phyloP scores from a whole-genome alignment of 345 rosid genomes.

The Conringia planisiliqua region DNA sequence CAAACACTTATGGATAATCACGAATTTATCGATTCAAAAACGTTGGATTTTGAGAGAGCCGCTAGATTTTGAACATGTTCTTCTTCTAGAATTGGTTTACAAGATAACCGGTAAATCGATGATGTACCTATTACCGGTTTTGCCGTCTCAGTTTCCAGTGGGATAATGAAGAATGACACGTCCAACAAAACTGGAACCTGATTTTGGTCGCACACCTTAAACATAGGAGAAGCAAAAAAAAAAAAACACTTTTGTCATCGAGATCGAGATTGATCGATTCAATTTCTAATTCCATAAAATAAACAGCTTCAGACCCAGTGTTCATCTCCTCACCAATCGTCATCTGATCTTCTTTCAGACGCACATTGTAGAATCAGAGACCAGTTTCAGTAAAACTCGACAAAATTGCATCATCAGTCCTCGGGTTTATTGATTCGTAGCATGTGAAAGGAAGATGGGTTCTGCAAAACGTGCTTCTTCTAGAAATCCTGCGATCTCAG shows the following conservation, averaged over 20 bases:
- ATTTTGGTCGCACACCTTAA: slow-evolving; percentile 24
- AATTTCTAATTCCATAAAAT: neutral
- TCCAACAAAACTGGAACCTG: slow-evolving; percentile 31
- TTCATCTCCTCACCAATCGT: neutral
- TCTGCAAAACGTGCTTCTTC: slow-evolving; percentile 12
- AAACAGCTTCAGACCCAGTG: neutral
- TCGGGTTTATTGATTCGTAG: neutral
- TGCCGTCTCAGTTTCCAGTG: too few species aligned
- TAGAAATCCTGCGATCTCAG: slow-evolving; percentile 27
- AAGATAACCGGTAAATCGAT: too few species aligned
- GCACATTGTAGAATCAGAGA: neutral
- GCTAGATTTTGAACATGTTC: too few species aligned
- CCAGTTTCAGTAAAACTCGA: neutral
- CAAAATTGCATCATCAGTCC: neutral
- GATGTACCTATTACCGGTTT: too few species aligned
- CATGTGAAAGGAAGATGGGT: slow-evolving; percentile 17
- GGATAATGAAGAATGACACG: too few species aligned
- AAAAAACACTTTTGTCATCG: neutral
- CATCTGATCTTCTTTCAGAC: neutral
- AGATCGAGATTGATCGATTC: slow-evolving; percentile 25
- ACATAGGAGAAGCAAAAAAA: slow-evolving; percentile 10
- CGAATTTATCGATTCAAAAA: too few species aligned
- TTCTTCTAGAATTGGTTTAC: too few species aligned
- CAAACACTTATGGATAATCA: too few species aligned
- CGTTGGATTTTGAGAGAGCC: too few species aligned